Base-by-base conservation (phyloP, 1,284 basidiomycete genomes). In the Cryptococcus sp. region DNA sequence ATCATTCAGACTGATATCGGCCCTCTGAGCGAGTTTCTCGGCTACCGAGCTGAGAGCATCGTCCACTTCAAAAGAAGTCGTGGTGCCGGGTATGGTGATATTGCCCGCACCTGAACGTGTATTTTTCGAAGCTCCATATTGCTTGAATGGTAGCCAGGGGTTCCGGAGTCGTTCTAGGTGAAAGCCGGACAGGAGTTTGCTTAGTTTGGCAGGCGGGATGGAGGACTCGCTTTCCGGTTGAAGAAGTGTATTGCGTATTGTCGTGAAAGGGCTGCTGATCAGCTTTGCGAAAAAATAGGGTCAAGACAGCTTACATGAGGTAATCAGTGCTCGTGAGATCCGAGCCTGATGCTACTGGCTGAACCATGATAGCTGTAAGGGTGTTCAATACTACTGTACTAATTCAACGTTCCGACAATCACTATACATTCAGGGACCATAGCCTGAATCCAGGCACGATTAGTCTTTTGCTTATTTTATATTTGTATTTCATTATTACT, bases 161-260 rank as follows among this genome's bases (percentile, higher is more conserved):
- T 54, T 52, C 14, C 55, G 45, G 2, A 73, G 59, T 3, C 50
- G 55, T 9, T 45, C 23, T 9, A 65, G 52, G 46, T 71, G 66
- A 48, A 54, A 62, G 25, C 51, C 37, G 1, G 41, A 21, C 14
- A 73, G 48, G 9, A 71, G 50, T 1, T 50, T 34, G 13, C 23
- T 44, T 36, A 73, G 61, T 46, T 64, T 67, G 19, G 59, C 39
- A 18, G 59, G 51, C 7, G 64, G 53, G 32, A 58, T 57, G 21
- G 41, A 49, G 25, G 42, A 56, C 5, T 52, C 52, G 16, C 51
- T 41, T 25, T 61, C 52, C 13, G 70, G 61, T 11, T 60, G 56
- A 13, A 61, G 60, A 10, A 72, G 59, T 7, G 64, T 60, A 55
- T 72, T 64, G 32, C 69, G 60, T 19, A 72, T 57, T 7, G 60